phyloP scores from a whole-genome alignment of 2,329 filamentous ascomycete genomes.

The Cytospora chrysosperma region DNA sequence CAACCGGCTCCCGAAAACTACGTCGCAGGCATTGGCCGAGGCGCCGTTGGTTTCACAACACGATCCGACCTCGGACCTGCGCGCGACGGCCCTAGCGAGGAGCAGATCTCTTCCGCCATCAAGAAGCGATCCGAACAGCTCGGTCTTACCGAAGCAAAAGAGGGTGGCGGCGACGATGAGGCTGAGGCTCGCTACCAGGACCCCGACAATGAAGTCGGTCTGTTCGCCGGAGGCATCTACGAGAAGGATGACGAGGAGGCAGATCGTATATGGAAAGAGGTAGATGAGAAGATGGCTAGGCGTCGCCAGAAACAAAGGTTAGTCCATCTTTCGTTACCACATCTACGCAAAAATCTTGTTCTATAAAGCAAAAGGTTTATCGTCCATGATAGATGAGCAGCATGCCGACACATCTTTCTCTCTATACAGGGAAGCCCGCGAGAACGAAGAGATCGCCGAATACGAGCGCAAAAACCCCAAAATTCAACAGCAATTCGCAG shows the following conservation, averaged over 20 bases:
- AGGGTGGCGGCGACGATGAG: conserved; percentile 68
- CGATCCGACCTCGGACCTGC: conserved; percentile 94
- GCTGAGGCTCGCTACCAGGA: conserved; percentile 81
- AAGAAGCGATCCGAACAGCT: conserved; percentile 89
- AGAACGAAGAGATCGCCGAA: conserved; percentile 86
- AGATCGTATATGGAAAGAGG: conserved; percentile 90
- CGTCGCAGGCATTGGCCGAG: conserved; percentile 94
- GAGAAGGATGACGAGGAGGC: conserved; percentile 98
- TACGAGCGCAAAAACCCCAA: conserved; percentile 98
- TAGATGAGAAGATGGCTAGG: conserved; percentile 96
- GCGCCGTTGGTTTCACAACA: conserved; percentile 96
- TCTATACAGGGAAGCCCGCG: conserved; percentile 84
- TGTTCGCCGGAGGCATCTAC: conserved; percentile 94
- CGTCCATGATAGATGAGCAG: conserved; percentile 66
- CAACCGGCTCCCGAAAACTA: conserved; percentile 85
- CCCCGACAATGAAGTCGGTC: conserved; percentile 92
- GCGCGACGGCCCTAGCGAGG: conserved; percentile 90
- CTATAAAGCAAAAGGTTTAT: conserved; percentile 60
- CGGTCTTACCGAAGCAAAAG: conserved; percentile 53
- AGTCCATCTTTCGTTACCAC: conserved; percentile 44
- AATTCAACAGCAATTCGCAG: conserved; percentile 96
- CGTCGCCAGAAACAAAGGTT: conserved; percentile 83
- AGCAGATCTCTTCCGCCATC: conserved; percentile 97
- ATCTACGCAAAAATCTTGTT: conserved; percentile 16
- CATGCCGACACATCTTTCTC: conserved; percentile 69